Evolutionary conservation across 805 yeast genomes (phyloP), one percentile per base, ranked within the genome.

Genomic region (Starmera dryadoides): DNA sequence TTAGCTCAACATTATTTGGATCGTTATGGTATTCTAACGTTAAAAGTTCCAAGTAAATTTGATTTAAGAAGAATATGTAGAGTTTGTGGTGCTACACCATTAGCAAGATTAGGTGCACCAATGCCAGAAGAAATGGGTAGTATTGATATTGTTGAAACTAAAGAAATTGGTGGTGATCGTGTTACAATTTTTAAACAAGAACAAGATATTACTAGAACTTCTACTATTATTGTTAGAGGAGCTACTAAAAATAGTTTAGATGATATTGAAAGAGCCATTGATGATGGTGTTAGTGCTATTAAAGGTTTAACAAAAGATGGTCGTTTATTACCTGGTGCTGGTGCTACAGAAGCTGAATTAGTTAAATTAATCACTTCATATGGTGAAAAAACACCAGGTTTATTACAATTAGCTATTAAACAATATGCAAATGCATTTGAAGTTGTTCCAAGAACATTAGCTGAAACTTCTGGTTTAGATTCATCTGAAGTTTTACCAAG

Each of bases 51-150:
- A 45, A 83, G 95, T 48, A 93, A 93, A 60, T 93, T 93, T 55
- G 98, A 93, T 55, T 66, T 93, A 45, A 82, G 97, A 70, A 80
- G 98, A 62, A 71, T 93, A 44, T 84, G 95, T 56, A 83, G 96
- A 60, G 98, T 93, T 15, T 89, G 96, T 63, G 98, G 98, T 36
- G 97, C 97, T 33, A 84, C 97, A 21, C 97, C 98, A 42, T 72
- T 91, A 58, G 91, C 96, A 38, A 75, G 96, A 62, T 71, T 89
- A 42, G 96, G 96, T 47, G 94, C 96, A 2, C 97, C 97, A 51
- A 77, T 86, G 66, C 91, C 95, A 17, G 96, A 89, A 55, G 97
- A 91, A 64, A 76, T 86, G 71, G 98, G 98, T 40, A 58, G 73
- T 33, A 76, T 93, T 44, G 98, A 91, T 58, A 62, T 81, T 23